Percentiles rank a stretch among this genome's conserved stretches.
These are phyloP conservation scores for Trematosphaeria pertusa DNA, from an alignment of 2,329 filamentous ascomycete species.

Conservation along the genomic window DNA sequence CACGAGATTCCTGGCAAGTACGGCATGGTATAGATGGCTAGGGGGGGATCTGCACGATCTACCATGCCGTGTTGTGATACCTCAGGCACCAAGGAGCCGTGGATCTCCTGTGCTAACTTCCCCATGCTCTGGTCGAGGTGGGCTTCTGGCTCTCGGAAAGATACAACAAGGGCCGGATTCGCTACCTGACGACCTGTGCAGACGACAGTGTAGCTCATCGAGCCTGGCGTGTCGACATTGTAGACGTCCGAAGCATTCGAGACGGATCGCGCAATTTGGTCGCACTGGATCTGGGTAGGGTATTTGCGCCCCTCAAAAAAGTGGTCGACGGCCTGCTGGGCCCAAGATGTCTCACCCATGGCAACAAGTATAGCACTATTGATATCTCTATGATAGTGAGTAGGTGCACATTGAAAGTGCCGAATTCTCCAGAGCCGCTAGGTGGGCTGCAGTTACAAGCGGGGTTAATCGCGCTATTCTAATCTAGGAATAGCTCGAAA, in stretches of 20 bases:
- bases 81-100: slow-evolving; percentile 9
- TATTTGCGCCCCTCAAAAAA: slow-evolving; percentile 9
- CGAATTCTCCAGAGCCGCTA: too few relatives aligned
- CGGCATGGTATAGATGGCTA: slow-evolving; percentile 11
- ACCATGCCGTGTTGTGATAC: slow-evolving; percentile 9
- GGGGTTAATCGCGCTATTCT: too few relatives aligned
- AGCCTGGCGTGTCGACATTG: slow-evolving; percentile 10
- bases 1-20: slow-evolving; percentile 4
- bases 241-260: slow-evolving; percentile 7
- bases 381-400: slow-evolving; percentile 1
- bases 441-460: too few relatives aligned
- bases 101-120: slow-evolving; percentile 10
- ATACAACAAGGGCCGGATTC: slow-evolving; percentile 10
- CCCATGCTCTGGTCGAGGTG: slow-evolving; percentile 3
- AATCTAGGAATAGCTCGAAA: too few relatives aligned
- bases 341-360: slow-evolving; percentile 9
- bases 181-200: slow-evolving; percentile 11
- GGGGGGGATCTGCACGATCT: slow-evolving; percentile 4
- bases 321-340: slow-evolving; percentile 6
- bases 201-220: slow-evolving; percentile 12
- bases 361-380: slow-evolving; percentile 4
- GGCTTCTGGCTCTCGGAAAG: slow-evolving; percentile 11
- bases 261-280: slow-evolving; percentile 13
- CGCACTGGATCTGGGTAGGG: slow-evolving; percentile 9
- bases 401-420: slow-evolving; percentile 1